phyloP scores from a whole-genome alignment of 306 rosid species.

The Citrullus mucosospermus region DNA sequence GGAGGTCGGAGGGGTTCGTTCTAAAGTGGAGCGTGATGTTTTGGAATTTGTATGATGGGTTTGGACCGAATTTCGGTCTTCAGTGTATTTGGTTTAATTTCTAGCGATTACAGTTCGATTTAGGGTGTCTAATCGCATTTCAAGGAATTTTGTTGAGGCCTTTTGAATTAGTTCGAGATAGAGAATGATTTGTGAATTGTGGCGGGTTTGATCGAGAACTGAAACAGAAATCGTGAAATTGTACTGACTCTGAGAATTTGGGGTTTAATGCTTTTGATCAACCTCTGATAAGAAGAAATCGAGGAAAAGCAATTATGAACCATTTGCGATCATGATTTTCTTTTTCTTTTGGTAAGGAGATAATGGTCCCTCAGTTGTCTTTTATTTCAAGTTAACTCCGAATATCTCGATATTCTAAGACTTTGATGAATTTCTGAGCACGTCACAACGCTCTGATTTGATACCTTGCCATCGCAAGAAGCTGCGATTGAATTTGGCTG shows the following conservation, averaged over 20 bases:
- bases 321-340: constrained; percentile 13
- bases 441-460: constrained; percentile 28
- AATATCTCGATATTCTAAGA: constrained; percentile 18
- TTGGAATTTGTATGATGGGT: neutral
- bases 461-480: constrained; percentile 65
- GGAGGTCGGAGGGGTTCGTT: neutral
- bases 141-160: neutral
- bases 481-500: constrained; percentile 8
- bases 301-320: constrained; percentile 5
- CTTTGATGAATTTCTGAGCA: constrained; percentile 24
- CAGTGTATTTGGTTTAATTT: neutral
- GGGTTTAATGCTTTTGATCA: neutral
- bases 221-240: neutral
- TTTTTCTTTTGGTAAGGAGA: constrained; percentile 7
- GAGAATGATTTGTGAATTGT: constrained; percentile 1
- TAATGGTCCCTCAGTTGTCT: constrained; percentile 13
- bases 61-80: neutral
- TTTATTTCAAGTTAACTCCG: constrained; percentile 20
- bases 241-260: constrained; percentile 16
- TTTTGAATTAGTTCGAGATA: constrained; percentile 2
- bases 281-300: neutral
- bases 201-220: constrained; percentile 6
- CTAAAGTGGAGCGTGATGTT: constrained; percentile 5
- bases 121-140: neutral
- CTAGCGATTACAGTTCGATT: neutral